Evolutionary conservation across 768 basidiomycete species (phyloP).

Genomic region (Mrakia gelida): DNA sequence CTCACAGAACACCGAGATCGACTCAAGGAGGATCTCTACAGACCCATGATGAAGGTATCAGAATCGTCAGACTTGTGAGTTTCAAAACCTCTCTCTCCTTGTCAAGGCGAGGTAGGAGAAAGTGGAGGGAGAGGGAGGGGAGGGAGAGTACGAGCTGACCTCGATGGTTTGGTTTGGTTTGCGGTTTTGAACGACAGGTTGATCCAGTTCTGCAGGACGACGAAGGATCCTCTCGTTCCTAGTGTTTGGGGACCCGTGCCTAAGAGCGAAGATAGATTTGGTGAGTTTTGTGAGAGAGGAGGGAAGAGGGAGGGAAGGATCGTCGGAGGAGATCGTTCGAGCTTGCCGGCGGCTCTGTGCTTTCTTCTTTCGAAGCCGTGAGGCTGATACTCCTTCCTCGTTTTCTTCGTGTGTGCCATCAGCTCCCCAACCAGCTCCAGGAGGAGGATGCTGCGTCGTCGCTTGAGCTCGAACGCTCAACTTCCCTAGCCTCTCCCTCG

Average conservation of each 20-base stretch:
- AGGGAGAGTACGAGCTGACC: constrained; percentile 8
- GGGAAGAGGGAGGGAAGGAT: neutral
- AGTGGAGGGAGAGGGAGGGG: neutral
- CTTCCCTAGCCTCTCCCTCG: too few species aligned
- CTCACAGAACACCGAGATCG: constrained; percentile 90
- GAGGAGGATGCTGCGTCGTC: constrained; percentile 8
- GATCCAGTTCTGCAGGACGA: constrained; percentile 89
- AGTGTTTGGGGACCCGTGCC: constrained; percentile 97
- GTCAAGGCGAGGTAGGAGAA: neutral
- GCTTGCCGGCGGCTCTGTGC: neutral
- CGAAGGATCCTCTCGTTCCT: constrained; percentile 67
- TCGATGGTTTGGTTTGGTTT: neutral
- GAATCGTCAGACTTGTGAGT: constrained; percentile 81
- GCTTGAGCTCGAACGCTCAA: neutral
- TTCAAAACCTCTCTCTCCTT: neutral
- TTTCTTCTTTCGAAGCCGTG: neutral
- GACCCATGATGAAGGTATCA: constrained; percentile 81
- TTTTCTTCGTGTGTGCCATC: neutral
- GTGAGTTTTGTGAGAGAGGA: constrained; percentile 8
- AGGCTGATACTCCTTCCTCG: neutral
- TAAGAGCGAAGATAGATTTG: constrained; percentile 84
- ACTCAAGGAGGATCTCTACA: constrained; percentile 76
- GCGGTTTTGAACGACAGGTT: constrained; percentile 52
- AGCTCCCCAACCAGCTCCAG: neutral
- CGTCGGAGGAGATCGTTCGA: neutral